Evolutionary conservation across 305 asterid species (phyloP).

Genomic region (Solanum chacoense): DNA sequence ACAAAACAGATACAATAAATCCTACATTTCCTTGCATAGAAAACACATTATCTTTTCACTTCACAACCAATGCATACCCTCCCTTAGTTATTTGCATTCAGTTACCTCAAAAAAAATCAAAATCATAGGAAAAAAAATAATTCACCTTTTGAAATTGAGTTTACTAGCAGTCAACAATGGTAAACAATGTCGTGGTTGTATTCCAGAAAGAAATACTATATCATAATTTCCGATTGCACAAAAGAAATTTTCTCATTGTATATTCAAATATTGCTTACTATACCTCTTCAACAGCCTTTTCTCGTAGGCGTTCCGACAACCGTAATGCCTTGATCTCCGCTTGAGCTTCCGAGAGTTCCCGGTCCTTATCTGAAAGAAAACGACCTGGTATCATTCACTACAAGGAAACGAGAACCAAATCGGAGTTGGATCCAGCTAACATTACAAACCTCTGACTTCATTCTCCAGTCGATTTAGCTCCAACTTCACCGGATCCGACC

Average conservation of each 20-base stretch:
- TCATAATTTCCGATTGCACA: background rate
- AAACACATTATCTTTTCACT: background rate
- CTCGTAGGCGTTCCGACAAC: slow-evolving; percentile 64
- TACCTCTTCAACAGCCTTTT: slow-evolving; percentile 86
- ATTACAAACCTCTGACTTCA: slow-evolving; percentile 63
- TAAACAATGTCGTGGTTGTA: background rate
- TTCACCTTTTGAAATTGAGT: background rate
- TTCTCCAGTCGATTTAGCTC: slow-evolving; percentile 81
- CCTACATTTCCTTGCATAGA: background rate
- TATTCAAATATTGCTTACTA: background rate
- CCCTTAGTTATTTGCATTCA: background rate
- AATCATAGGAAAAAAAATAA: background rate
- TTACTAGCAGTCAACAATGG: background rate
- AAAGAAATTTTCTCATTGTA: background rate
- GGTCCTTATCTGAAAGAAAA: slow-evolving; percentile 48
- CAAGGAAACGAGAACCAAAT: slow-evolving; percentile 3
- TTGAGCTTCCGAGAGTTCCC: slow-evolving; percentile 68
- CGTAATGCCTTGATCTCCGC: slow-evolving; percentile 64
- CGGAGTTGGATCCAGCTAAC: slow-evolving; percentile 37
- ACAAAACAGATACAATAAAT: background rate
- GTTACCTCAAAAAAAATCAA: background rate
- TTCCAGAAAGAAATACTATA: background rate
- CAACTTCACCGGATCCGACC: slow-evolving; percentile 80
- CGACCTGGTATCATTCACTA: background rate
- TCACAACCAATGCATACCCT: background rate